Conservation (phyloP, 1,284 basidiomycete genomes). For the Ceratobasidium sp. region DNA sequence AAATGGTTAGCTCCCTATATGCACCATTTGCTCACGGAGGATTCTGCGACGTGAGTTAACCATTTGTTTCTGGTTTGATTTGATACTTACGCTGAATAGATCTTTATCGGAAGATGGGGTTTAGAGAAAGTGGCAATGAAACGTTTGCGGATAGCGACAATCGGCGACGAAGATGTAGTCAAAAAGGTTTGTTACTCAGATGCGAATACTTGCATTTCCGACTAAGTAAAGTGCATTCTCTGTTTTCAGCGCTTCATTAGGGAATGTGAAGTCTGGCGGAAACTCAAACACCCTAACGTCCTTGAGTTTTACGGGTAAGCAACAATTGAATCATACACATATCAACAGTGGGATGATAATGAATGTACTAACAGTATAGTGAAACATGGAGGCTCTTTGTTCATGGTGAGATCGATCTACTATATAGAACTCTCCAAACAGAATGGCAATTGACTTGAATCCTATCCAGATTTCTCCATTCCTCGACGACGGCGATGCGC, state of each 20-base stretch:
- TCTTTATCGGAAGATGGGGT: slow-evolving; percentile 13
- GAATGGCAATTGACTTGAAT: too few species aligned
- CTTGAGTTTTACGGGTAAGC: slow-evolving; percentile 16
- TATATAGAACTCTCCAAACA: too few species aligned
- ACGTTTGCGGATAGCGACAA: slow-evolving; percentile 6
- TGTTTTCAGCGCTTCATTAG: slow-evolving; percentile 18
- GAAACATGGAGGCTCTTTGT: slow-evolving; percentile 3
- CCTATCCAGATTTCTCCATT: slow-evolving; percentile 24
- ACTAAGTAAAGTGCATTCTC: too few species aligned
- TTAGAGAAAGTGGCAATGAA: slow-evolving; percentile 24
- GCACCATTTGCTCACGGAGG: slow-evolving; percentile 17
- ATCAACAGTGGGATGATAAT: background rate
- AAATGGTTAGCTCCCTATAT: slow-evolving; percentile 22
- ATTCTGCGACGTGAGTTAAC: slow-evolving; percentile 14
- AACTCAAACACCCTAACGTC: slow-evolving; percentile 11
- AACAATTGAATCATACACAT: too few species aligned
- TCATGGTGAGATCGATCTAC: slow-evolving; percentile 1
- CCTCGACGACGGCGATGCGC: slow-evolving; percentile 17
- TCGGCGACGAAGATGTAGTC: slow-evolving; percentile 12
- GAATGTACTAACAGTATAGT: background rate
- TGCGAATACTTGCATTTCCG: too few species aligned
- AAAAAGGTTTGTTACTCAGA: slow-evolving; percentile 16
- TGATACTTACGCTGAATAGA: background rate
- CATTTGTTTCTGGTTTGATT: background rate
- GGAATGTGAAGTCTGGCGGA: slow-evolving; percentile 19